Base-by-base conservation (phyloP, 2,329 filamentous ascomycete species). In the Celoporthe dispersa region DNA sequence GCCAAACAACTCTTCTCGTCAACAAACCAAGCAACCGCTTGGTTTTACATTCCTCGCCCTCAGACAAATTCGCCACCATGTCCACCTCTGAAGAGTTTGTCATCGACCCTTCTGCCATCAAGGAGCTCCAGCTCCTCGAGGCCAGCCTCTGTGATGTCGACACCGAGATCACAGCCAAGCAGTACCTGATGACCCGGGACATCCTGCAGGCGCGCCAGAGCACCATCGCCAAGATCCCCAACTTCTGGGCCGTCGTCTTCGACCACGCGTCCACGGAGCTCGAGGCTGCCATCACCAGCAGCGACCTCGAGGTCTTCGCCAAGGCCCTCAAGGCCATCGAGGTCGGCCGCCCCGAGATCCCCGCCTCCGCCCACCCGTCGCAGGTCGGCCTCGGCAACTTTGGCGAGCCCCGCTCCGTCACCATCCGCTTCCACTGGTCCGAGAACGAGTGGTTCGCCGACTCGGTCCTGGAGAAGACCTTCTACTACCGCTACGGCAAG, bases 161-260 rank as follows among this genome's bases (percentile, higher is more conserved):
- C 73, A 75, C 73, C 25, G 77, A 79, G 73, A 75, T 79, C 65
- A 76, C 77, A 14, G 77, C 76, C 39, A 78, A 78, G 75, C 75
- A 77, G 73, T 77, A 76, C 70, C 73, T 78, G 44, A 75, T 78
- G 76, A 75, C 73, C 61, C 72, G 73, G 66, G 73, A 75, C 73
- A 76, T 79, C 73, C 91, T 89, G 81, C 81, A 84, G 63, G 87
- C 88, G 77, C 90, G 90, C 77, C 83, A 85, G 74, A 80, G 82
- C 55, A 81, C 90, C 70, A 84, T 91, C 73, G 78, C 82, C 70
- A 83, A 84, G 73, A 88, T 92, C 76, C 84, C 84, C 64, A 84
- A 87, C 78, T 93, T 92, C 85, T 92, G 91, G 90, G 82, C 88
- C 57, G 86, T 90, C 64, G 89, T 92, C 51, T 85, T 92, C 78